phyloP scores from a whole-genome alignment of 2,329 filamentous ascomycete species.

The Biscogniauxia marginata region DNA sequence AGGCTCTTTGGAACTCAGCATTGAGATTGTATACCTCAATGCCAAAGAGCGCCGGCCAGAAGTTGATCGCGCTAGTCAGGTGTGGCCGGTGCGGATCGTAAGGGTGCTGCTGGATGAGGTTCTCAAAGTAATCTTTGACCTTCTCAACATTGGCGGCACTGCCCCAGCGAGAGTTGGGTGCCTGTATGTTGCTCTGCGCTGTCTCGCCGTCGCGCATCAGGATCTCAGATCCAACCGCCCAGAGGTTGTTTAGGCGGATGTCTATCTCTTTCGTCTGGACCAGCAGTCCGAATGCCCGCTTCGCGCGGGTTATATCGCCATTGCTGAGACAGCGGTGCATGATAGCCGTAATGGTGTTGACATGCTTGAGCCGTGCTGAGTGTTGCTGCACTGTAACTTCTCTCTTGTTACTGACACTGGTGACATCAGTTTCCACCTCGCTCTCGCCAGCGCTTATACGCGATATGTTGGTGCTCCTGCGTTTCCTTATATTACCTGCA shows the following conservation, averaged over 20 bases:
- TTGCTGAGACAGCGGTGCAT: slow-evolving; percentile 71
- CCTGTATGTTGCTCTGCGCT: slow-evolving; percentile 9
- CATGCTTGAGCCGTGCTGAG: slow-evolving; percentile 50
- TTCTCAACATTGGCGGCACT: slow-evolving; percentile 44
- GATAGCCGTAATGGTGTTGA: slow-evolving; percentile 66
- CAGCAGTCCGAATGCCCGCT: slow-evolving; percentile 72
- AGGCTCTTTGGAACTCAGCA: slow-evolving; percentile 51
- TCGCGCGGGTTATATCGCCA: slow-evolving; percentile 69
- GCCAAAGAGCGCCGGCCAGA: slow-evolving; percentile 78
- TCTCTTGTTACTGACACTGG: slow-evolving; percentile 5
- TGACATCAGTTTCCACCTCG: slow-evolving; percentile 8
- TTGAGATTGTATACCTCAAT: slow-evolving; percentile 78
- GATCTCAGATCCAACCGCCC: slow-evolving; percentile 84
- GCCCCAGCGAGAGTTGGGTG: slow-evolving; percentile 38
- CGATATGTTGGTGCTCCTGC: slow-evolving; percentile 13
- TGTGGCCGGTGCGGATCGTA: slow-evolving; percentile 61
- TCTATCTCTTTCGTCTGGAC: slow-evolving; percentile 63
- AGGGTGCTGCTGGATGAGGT: slow-evolving; percentile 73
- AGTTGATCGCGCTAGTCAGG: slow-evolving; percentile 65
- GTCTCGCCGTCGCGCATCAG: slow-evolving; percentile 62
- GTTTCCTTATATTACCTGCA: slow-evolving; percentile 11
- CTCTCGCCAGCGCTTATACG: slow-evolving; percentile 4
- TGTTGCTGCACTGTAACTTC: slow-evolving; percentile 17
- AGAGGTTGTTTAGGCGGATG: slow-evolving; percentile 66
- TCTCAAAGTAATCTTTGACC: slow-evolving; percentile 67